These are phyloP conservation scores for Adansonia digitata DNA, from an alignment of 345 rosid species.

Conservation along the genomic window DNA sequence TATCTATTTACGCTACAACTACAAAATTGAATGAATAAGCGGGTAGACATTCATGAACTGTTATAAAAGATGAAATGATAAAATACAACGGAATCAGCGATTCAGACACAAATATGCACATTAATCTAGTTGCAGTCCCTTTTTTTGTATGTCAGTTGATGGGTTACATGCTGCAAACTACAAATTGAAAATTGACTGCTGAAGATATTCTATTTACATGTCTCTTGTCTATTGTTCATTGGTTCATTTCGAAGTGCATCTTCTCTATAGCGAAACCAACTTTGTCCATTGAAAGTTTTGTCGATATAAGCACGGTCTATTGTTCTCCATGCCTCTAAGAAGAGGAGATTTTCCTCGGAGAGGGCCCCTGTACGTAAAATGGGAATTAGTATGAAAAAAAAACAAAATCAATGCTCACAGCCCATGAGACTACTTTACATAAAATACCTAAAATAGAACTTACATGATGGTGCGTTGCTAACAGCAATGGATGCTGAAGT, in stretches of 20 bases:
- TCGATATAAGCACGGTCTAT: slow-evolving; percentile 91
- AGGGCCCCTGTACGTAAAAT: slow-evolving; percentile 53
- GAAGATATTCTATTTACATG: slow-evolving; percentile 42
- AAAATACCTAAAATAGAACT: slow-evolving; percentile 25
- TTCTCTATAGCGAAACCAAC: slow-evolving; percentile 97
- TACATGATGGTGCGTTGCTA: slow-evolving; percentile 52
- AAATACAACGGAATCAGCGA: neutral
- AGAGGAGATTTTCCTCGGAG: slow-evolving; percentile 77
- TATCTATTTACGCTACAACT: neutral
- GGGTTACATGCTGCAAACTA: neutral
- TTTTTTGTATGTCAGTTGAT: neutral
- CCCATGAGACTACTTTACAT: slow-evolving; percentile 5
- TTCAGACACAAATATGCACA: neutral
- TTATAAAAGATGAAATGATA: neutral
- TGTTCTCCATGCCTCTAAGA: slow-evolving; percentile 95
- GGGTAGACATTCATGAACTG: neutral
- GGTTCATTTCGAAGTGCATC: slow-evolving; percentile 79
- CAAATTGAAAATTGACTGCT: neutral
- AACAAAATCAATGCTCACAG: neutral
- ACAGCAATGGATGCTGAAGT: slow-evolving; percentile 56
- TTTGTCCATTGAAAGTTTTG: slow-evolving; percentile 89
- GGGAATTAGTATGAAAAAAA: slow-evolving; percentile 4
- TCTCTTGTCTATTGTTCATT: slow-evolving; percentile 84
- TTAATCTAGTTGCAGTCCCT: neutral
- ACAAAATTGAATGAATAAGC: neutral